Base-by-base conservation (phyloP, 805 yeast species). In the Komagataella ulmi region DNA sequence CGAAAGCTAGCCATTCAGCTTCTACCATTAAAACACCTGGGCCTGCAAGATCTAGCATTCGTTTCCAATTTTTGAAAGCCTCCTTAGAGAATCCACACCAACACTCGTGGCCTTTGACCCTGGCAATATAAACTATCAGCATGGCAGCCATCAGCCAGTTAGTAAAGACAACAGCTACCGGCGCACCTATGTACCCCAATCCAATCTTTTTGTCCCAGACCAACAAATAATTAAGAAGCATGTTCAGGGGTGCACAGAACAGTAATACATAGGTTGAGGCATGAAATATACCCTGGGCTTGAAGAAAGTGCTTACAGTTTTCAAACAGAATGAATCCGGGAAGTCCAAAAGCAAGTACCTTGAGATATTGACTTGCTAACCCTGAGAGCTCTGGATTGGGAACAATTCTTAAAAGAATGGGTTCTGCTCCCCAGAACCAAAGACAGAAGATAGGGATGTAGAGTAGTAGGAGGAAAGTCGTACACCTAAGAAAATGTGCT, bases 1-100 rank as follows among this genome's bases (percentile, higher is more conserved):
- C 91, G 64, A 85, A 85, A 1, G 89, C 88, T 44, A 85, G 67
- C 75, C 86, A 85, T 65, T 85, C 93, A 17, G 88, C 85, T 59
- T 81, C 77, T 19, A 85, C 86, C 85, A 84, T 82, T 51, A 83
- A 66, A 30, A 84, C 79, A 44, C 90, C 89, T 4, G 88, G 88
- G n/a, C 79, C 60, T 2, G 90, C 82, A 45, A 85, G 66, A 54
- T 68, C 70, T 47, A 84, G 68, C 81, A 85, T 79, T 58, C 74
- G 77, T 3, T 65, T 62, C 90, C 90, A 85, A 57, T 82, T 80
- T 47, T 63, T 61, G 57, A 75, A 74, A 47, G 77, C 74, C 7
- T 52, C 55, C 10, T 48, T 50, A 4, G 59, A 23, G 24, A 68
- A 57, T 12, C 69, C 69, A 50, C 63, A 61, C 72, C 72, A 68